Base-by-base conservation (phyloP, 2,329 filamentous ascomycete genomes). In the Sclerotinia minor region DNA sequence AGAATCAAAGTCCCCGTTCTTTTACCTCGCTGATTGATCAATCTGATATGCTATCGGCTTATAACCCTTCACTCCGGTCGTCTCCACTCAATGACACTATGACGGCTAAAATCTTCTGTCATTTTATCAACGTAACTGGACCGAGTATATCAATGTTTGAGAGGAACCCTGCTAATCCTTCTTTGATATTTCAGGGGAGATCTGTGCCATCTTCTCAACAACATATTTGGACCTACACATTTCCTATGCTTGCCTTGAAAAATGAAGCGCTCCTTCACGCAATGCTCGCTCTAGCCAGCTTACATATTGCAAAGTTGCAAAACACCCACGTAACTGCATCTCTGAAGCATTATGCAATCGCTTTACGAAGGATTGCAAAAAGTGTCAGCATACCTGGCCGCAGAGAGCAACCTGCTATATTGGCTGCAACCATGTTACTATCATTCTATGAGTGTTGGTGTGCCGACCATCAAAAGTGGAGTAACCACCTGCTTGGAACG, bases 391-490 rank as follows among this genome's bases (percentile, higher is more conserved):
- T 91, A 35, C 82, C 87, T 0, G 83, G 83, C 57, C 87, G 88
- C 73, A 87, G 93, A 65, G 87, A 89, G 11, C 88, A 92, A 67
- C 86, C 92, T 11, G 88, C 92, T 1, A 97, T 93, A 0, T 81
- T 98, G n/a, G 94, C 94, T 9, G 93, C 94, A 2, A 93, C 92
- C 0, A 82, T 97, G 47, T 81, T 98, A 9, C 83, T 99, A 9
- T 92, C 89, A 0, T 98, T 93, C 77, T 98, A 96, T 75, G 95
- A 98, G 77, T 92, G 97, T 24, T 95, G 94, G 89, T 91, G 90
- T 47, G 94, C 93, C 29, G 94, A 99, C 72, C 94, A 98, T 74
- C 88, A 90, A 67, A 97, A 97, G 77, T 99, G 95, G 95, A 95
- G 92, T 75, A 94, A 91, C 70, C 95, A 98, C 79, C 82, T 98